Base-by-base conservation (phyloP, 164 flowering plant genomes). In the Chimonanthus salicifolius region DNA sequence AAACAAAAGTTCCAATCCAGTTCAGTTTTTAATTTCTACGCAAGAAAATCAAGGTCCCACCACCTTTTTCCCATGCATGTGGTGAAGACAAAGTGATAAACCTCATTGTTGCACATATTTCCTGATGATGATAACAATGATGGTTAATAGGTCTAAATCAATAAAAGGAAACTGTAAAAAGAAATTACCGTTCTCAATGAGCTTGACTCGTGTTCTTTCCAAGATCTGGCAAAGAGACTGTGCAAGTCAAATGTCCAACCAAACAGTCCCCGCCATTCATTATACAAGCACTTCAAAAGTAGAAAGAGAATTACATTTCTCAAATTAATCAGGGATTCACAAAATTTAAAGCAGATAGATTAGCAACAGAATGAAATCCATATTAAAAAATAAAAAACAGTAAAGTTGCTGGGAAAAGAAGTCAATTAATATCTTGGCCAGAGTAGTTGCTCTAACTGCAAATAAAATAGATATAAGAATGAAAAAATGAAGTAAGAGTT, bases 251-350 rank as follows among this genome's bases (percentile, higher is more conserved):
- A 78, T 71, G 85, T 78, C 94, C 90, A 88, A 74, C 90, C 87
- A 64, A 88, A 79, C 45, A 87, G 63, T 5, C 94, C 94, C 81
- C 83, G 85, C 95, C 90, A 88, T 66, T 85, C 92, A 78, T 87
- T 86, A 84, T 89, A 92, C 70, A 89, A 83, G 77, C 87, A 92
- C 97, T 92, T 49, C 79, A 80, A 20, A 49, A 18, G 44, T 62
- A 47, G 77, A 3, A 64, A 74, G 65, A 74, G 65, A 66, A 58
- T 67, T 7, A 70, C 47, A 70, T 50, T 70, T 18, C n/a, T 10
- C 44, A 10, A 70, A 70, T 15, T 43, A 21, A 51, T 69, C 62
- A 70, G 47, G 2, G 64, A 7, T 69, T 50, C 58, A 5, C 33
- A 45, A 43, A 72, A 33, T 47, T 47, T 47, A 6, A 11, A 7